Base-by-base conservation (phyloP, 768 basidiomycete genomes). In the Phanerochaete carnosa region DNA sequence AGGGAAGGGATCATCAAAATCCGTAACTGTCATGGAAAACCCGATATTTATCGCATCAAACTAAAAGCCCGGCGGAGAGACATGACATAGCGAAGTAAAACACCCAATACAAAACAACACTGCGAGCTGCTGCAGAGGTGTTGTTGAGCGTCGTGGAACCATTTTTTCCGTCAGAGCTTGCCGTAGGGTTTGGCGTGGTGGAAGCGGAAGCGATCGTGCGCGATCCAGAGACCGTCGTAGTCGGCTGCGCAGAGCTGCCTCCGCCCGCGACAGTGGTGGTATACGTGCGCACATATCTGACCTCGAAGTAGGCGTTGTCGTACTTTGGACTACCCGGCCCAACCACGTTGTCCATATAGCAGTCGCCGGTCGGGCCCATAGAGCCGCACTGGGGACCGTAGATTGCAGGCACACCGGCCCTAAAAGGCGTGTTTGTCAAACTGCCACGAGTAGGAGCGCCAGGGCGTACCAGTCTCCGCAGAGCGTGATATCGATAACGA, bases 261-360 rank as follows among this genome's bases (percentile, higher is more conserved):
- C 0, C 63, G 64, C 60, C 50, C 4, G 70, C 65, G 4, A 33
- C 58, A 11, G 63, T 67, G 0, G 75, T 79, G 15, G 79, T 75
- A 68, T 87, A 89, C 12, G 85, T 83, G 19, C 85, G 84, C 30
- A 92, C 73, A 63, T 85, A 85, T 56, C 79, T 77, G 66, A 91
- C 77, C 70, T 90, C 87, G 65, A 89, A 92, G 72, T 83, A 87
- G 1, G 85, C 84, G 15, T 77, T 64, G 70, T 82, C 82, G 70
- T 79, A 86, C 55, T 78, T 78, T n/a, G 79, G 80, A 57, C 79
- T 77, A 15, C 83, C 83, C 8, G 80, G 71, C 13, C 84, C 82
- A 5, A 81, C 76, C 25, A 88, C 85, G 65, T 80, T 80, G 67
- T 82, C 79, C 23, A 78, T 74, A 68, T 86, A 84, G 60, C 80